Percentiles rank a stretch among this genome's conserved stretches.
Conservation (phyloP, 331 rosid species). For the Erythrophleum ivorense region DNA sequence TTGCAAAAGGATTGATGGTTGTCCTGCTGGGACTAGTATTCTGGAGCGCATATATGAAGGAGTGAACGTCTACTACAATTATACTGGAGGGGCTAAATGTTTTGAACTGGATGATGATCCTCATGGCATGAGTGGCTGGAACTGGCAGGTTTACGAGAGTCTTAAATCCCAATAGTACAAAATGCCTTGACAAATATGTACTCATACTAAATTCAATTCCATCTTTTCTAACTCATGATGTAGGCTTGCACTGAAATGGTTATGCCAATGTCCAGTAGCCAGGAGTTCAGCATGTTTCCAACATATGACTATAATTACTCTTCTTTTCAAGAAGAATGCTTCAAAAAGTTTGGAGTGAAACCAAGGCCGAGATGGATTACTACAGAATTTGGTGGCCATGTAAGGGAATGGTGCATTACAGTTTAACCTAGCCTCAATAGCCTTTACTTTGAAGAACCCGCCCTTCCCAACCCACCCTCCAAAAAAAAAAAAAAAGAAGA, state of each 20-base stretch:
- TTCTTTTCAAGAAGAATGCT: slow-evolving; percentile 60
- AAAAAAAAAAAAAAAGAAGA: not conserved
- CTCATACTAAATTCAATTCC: slow-evolving; percentile 18
- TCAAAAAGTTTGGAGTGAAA: slow-evolving; percentile 51
- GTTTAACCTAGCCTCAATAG: slow-evolving; percentile 36
- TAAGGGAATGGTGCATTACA: slow-evolving; percentile 45
- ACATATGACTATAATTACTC: slow-evolving; percentile 58
- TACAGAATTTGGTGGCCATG: slow-evolving; percentile 82
- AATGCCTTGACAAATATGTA: slow-evolving; percentile 32
- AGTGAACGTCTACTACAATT: slow-evolving; percentile 70
- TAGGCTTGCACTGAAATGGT: slow-evolving; percentile 95
- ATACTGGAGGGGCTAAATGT: slow-evolving; percentile 68
- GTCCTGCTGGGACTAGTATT: slow-evolving; percentile 59
- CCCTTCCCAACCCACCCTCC: not conserved
- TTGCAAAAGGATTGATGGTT: slow-evolving; percentile 66
- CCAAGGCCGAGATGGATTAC: slow-evolving; percentile 81
- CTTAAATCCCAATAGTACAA: not conserved
- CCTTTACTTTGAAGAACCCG: not conserved
- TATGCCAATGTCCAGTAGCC: slow-evolving; percentile 83
- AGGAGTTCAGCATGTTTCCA: slow-evolving; percentile 69
- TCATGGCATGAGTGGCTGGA: slow-evolving; percentile 84
- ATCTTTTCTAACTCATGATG: slow-evolving; percentile 21
- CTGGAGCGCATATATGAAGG: slow-evolving; percentile 78
- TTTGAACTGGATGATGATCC: slow-evolving; percentile 77
- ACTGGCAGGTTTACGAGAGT: slow-evolving; percentile 70